Evolutionary conservation across 2,329 filamentous ascomycete genomes (phyloP).

Genomic region (Arthrinium phaeospermum): DNA sequence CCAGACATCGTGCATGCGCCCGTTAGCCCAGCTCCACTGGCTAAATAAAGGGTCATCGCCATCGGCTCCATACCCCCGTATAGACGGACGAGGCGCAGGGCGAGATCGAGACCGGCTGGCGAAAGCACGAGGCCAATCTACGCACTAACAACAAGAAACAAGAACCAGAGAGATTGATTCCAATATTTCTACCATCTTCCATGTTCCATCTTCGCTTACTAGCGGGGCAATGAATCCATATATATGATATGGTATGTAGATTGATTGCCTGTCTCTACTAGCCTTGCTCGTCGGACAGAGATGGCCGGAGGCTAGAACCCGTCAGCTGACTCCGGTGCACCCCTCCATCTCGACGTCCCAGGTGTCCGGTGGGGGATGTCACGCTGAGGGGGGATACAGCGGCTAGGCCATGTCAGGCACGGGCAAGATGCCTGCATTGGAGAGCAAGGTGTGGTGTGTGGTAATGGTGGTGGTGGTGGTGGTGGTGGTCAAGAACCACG

Average conservation of each 20-base stretch:
- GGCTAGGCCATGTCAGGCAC: slow-evolving; percentile 17
- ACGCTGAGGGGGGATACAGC: slow-evolving; percentile 4
- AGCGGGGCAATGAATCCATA: slow-evolving; percentile 4
- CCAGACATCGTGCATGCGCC: neutral
- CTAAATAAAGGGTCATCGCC: neutral
- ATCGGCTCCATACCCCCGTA: neutral
- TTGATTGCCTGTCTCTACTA: slow-evolving; percentile 4
- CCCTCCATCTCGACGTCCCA: slow-evolving; percentile 16
- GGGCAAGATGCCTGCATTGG: slow-evolving; percentile 12
- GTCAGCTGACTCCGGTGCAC: slow-evolving; percentile 10
- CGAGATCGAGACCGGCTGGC: neutral
- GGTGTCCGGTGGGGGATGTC: slow-evolving; percentile 14
- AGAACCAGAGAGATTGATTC: neutral
- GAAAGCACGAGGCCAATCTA: neutral
- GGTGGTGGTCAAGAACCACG: neutral
- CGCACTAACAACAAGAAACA: neutral
- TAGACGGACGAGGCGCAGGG: neutral
- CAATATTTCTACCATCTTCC: slow-evolving; percentile 13
- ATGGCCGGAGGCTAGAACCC: slow-evolving; percentile 3
- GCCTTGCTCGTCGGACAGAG: neutral
- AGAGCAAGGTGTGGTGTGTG: neutral
- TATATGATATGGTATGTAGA: slow-evolving; percentile 16
- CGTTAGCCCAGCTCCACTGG: neutral
- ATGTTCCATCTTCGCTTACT: slow-evolving; percentile 6
- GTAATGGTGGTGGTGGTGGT: neutral